Evolutionary conservation across 495 filamentous ascomycete genomes (phyloP), one percentile per base, ranked within the genome.

Genomic region (Talaromyces thailandensis): DNA sequence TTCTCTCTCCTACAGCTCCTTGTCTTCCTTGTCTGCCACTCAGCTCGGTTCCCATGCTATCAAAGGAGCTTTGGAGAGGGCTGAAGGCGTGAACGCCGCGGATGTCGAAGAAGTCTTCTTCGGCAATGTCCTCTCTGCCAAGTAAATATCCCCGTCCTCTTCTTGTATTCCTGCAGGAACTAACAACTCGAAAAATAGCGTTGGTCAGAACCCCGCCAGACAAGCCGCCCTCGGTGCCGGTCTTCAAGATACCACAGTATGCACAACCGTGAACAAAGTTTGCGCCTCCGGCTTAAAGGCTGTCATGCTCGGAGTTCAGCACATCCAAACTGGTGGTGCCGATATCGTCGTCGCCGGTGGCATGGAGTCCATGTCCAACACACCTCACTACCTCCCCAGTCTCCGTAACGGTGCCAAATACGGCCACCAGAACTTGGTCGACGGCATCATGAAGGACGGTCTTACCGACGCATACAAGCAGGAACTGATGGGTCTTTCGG

Each of bases 201-300:
- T 98, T 69, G 94, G 94, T 61, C 94, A 98, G 76, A 96, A 95
- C 72, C 94, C 94, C 60, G 92, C 95, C 60, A 87, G 95, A 56
- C 94, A 98, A 79, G 95, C 90, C 73, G 92, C 92, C 61, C 81
- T 98, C 69, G 81, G 84, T 66, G 94, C 92, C 65, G 94, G 94
- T 56, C 88, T 98, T 61, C 73, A 82, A 2, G 79, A 94, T 18
- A 80, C 82, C 14, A 89, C 88, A 58, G 85, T 96, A 68, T 89
- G 87, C 78, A 98, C 95, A 48, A 96, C 92, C 29, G 83, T 98
- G 62, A 98, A 98, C 87, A 98, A 98, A 79, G 94, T 98, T 68
- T 98, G 94, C 82, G 94, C 94, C 62, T 96, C 92, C 53, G 84
- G 86, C 48, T 70, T 96, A 69, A 98, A 98, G 79, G 92, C 94